Evolutionary conservation across 2,329 filamentous ascomycete species (phyloP), one percentile per base, ranked within the genome.

Genomic region (Lecanicillium sp.): DNA sequence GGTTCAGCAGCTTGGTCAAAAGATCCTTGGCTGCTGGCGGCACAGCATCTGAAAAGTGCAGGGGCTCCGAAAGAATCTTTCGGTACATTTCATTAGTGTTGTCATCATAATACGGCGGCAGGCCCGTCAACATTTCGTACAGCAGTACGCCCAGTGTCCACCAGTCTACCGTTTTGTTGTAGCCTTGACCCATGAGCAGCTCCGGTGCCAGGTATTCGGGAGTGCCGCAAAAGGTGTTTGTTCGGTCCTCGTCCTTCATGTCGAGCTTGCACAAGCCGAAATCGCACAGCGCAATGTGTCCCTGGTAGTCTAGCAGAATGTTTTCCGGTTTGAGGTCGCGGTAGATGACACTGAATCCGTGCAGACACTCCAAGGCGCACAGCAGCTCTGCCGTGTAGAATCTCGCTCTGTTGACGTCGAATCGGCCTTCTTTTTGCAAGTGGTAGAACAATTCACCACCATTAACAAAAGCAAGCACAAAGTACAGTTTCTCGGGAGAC

Each of bases 51-150:
- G 90, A 90, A 73, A 96, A 96, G 59, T 95, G 88, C 35, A 98
- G 72, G 17, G 92, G 90, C 63, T 96, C 92, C 43, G 89, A 90
- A 34, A 96, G 70, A 55, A 98, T 98, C 75, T 98, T 98, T 60
- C 89, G 84, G 63, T 98, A 96, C 92, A 94, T 96, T 64, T 96
- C 90, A 62, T 96, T 96, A 44, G 88, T 95, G 66, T 95, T 95
- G 64, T 98, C 92, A 53, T 96, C 90, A 64, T 98, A 98, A 67
- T 96, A 98, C 0, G 92, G 92, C 27, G 92, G 92, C 33, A 96
- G 71, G 40, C 92, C 92, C 41, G 92, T 96, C 72, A 96, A 71
- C 92, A 98, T 98, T 68, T 98, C 92, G 60, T 95, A 98, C 22
- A 98, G 76, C 40, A 98, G 72, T 42, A 98, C 92, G 54, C 92